phyloP scores from a whole-genome alignment of 176 grass and related monocot species.

The Saccharum spontaneum region DNA sequence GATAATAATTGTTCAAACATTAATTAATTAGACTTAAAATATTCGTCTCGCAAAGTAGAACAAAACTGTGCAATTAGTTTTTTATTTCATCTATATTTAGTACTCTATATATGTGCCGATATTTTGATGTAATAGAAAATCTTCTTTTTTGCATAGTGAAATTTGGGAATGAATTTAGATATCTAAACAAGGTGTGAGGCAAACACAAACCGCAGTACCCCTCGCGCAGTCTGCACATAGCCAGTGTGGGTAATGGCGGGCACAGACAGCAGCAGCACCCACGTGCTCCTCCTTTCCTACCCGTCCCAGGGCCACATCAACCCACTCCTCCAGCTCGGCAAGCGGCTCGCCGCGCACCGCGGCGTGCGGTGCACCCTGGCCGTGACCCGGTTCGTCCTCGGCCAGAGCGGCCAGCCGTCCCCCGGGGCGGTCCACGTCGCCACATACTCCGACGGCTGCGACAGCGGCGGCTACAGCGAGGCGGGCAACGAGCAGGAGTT shows the following conservation, averaged over 20 bases:
- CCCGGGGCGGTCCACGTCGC: slow-evolving; percentile 24
- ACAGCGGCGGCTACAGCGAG: slow-evolving; percentile 35
- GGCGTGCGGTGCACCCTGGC: slow-evolving; percentile 53
- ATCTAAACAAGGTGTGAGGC: too few relatives aligned
- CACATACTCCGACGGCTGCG: slow-evolving; percentile 44
- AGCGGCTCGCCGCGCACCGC: slow-evolving; percentile 35
- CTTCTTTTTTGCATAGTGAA: too few relatives aligned
- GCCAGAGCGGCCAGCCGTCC: slow-evolving; percentile 5
- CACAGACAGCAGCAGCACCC: background rate
- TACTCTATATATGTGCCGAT: too few relatives aligned
- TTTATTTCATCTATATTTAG: too few relatives aligned
- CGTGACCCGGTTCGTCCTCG: slow-evolving; percentile 42
- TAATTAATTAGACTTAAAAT: too few relatives aligned
- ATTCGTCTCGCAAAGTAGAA: too few relatives aligned
- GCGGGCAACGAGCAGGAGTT: slow-evolving; percentile 28
- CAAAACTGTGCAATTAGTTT: too few relatives aligned
- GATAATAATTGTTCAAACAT: too few relatives aligned
- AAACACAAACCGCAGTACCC: background rate
- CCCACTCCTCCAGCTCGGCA: slow-evolving; percentile 66
- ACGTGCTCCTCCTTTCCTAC: slow-evolving; percentile 63
- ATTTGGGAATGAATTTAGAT: too few relatives aligned
- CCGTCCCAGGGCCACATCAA: slow-evolving; percentile 77
- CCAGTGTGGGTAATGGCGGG: background rate
- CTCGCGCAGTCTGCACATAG: background rate
- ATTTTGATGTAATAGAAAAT: too few relatives aligned